Percentiles rank a stretch among this genome's conserved stretches.
These are phyloP conservation scores for Lupinus albus DNA, from an alignment of 306 rosid genomes.

Conservation along the genomic window DNA sequence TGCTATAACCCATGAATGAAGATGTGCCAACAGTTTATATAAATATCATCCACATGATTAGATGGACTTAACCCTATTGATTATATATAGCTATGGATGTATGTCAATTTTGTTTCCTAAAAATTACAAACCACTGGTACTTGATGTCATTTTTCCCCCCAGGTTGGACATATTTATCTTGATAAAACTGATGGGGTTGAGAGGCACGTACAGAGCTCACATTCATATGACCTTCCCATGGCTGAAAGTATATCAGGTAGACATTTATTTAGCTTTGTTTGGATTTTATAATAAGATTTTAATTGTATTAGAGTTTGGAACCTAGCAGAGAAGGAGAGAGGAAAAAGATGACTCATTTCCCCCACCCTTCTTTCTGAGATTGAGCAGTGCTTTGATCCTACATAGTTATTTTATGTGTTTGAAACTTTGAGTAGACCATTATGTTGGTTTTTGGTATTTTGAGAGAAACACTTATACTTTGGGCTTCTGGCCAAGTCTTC, in stretches of 20 bases:
- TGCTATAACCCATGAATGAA: too few species aligned
- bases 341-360: slow-evolving; percentile 10
- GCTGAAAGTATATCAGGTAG: slow-evolving; percentile 63
- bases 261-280: slow-evolving; percentile 26
- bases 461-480: slow-evolving; percentile 20
- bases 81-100: slow-evolving; percentile 20
- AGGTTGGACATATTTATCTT: slow-evolving; percentile 51
- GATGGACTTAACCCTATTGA: slow-evolving; percentile 8
- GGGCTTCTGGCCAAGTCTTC: slow-evolving; percentile 34
- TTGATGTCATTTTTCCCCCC: slow-evolving; percentile 35
- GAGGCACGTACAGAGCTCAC: slow-evolving; percentile 55
- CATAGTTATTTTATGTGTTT: slow-evolving; percentile 25
- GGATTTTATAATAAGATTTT: slow-evolving; percentile 9
- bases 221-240: slow-evolving; percentile 55
- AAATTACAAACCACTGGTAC: slow-evolving; percentile 18
- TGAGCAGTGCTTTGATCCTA: slow-evolving; percentile 16
- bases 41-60: slow-evolving; percentile 24
- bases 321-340: slow-evolving; percentile 16
- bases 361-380: slow-evolving; percentile 16
- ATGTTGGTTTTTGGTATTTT: slow-evolving; percentile 33
- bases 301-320: slow-evolving; percentile 24
- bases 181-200: slow-evolving; percentile 59
- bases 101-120: slow-evolving; percentile 15
- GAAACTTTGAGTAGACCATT: slow-evolving; percentile 22
- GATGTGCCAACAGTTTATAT: too few species aligned